These are phyloP conservation scores for Ophiostoma quercus DNA, from an alignment of 2,329 filamentous ascomycete species.

Conservation along the genomic window DNA sequence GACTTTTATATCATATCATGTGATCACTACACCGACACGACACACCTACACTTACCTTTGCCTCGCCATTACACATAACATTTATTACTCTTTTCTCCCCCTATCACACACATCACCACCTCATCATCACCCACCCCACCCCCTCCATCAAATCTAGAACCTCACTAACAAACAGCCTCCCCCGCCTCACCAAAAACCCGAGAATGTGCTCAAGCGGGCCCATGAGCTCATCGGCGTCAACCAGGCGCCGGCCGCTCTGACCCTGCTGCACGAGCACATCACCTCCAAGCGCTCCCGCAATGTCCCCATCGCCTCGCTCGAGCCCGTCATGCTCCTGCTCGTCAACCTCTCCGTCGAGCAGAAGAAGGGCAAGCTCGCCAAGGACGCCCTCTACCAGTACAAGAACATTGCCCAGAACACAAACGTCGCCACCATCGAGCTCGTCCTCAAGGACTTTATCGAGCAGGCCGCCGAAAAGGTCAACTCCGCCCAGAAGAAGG, in stretches of 20 bases:
- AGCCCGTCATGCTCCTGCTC: conserved; percentile 97
- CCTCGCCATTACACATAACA: neutral
- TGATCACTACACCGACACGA: neutral
- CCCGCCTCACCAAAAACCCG: conserved; percentile 92
- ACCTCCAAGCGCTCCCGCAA: conserved; percentile 96
- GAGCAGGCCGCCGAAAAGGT: conserved; percentile 95
- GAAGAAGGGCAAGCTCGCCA: conserved; percentile 96
- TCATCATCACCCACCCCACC: neutral
- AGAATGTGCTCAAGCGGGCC: conserved; percentile 98
- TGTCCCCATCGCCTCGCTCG: conserved; percentile 89
- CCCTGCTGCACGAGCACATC: conserved; percentile 97
- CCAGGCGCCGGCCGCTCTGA: conserved; percentile 86
- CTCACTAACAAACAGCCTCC: conserved; percentile 58
- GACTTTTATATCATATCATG: neutral
- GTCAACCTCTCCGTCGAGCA: conserved; percentile 96
- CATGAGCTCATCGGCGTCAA: conserved; percentile 98
- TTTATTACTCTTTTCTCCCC: neutral
- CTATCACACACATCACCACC: neutral
- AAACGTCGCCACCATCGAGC: conserved; percentile 95
- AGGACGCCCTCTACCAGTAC: conserved; percentile 98
- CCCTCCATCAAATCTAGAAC: neutral
- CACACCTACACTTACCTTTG: neutral
- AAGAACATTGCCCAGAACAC: conserved; percentile 99
- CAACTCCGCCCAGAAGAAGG: conserved; percentile 89
- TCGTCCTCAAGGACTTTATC: conserved; percentile 97